Base-by-base conservation (phyloP, 179 eudicot genomes). In the Patellifolia procumbens region DNA sequence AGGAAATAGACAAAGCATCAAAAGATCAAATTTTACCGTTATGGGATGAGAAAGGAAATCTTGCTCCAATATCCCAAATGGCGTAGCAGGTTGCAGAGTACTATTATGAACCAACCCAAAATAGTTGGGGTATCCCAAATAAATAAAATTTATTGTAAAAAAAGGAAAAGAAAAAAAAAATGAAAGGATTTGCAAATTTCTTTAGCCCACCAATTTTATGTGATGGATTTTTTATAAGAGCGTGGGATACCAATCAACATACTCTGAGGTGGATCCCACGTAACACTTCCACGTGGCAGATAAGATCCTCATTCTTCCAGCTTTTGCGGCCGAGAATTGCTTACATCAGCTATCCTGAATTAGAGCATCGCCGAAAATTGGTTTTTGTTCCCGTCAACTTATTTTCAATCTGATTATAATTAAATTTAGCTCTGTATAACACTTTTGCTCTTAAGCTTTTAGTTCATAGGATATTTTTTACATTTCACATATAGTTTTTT, bases 271-370 rank as follows among this genome's bases (percentile, higher is more conserved):
- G 76, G 74, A 49, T 8, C 82, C 76, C 75, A 34, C 19, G 5
- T 56, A 19, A 48, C 7, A 16, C 46, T 63, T 66, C 72, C 26
- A 83, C 88, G 90, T 89, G 89, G 93, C 86, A 86, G 96, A 91
- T 89, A 91, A 91, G 79, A 74, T 79, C 66, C 74, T 51, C 56
- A 68, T 67, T 42, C 73, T 71, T 49, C 43, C 17, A 31, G 29
- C 74, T 74, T 80, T 68, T 82, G 64, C 12, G 79, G 85, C 79
- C 77, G 34, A 71, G 56, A 69, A 70, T 78, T 70, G 72, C 76
- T 72, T 78, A 71, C 79, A 46, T 69, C 62, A 74, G 65, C 75
- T 62, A 22, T 37, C 55, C 52, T 28, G 29, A 29, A 60, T 65
- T 75, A 48, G 62, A 75, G 53, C 34, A 19, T 15, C 42, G 15